A percentile compares a stretch with the other conserved stretches of the same genome.
Evolutionary conservation across 352 stramenopile species (phyloP).

Genomic region (Globisporangium ultimum): DNA sequence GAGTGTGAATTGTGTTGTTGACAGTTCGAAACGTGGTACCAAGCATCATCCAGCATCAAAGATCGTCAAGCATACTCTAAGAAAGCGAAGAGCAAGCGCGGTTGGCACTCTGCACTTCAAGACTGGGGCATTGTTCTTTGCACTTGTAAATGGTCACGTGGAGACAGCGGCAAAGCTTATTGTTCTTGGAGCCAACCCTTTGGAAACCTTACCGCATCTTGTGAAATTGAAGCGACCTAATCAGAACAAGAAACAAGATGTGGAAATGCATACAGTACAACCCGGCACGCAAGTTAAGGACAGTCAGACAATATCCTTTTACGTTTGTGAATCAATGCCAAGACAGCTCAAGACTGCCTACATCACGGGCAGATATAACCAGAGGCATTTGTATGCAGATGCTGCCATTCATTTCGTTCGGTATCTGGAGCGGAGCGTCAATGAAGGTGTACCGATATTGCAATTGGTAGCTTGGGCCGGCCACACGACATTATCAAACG

Average conservation of each 20-base stretch:
- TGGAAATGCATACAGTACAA: background rate
- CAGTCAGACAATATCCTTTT: constrained; percentile 3
- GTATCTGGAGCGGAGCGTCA: constrained; percentile 45
- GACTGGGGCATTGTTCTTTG: constrained; percentile 42
- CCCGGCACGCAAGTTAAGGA: background rate
- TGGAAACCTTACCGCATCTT: constrained; percentile 37
- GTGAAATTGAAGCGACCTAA: constrained; percentile 15
- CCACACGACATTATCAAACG: constrained; percentile 23
- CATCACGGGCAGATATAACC: constrained; percentile 1
- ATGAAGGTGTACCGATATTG: constrained; percentile 33
- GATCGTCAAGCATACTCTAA: background rate
- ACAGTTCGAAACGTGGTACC: background rate
- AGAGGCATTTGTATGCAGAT: background rate
- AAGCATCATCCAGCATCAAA: constrained; percentile 1
- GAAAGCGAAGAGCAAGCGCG: background rate
- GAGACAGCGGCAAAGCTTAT: constrained; percentile 55
- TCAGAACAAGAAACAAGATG: background rate
- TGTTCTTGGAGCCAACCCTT: constrained; percentile 43
- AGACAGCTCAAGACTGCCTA: constrained; percentile 18
- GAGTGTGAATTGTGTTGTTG: constrained; percentile 49
- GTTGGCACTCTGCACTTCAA: constrained; percentile 11
- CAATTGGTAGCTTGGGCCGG: constrained; percentile 37
- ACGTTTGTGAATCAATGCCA: constrained; percentile 21
- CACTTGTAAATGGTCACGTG: constrained; percentile 46
- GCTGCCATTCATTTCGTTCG: constrained; percentile 29